Base-by-base conservation (phyloP, 768 basidiomycete genomes). In the Boletus insuetus region DNA sequence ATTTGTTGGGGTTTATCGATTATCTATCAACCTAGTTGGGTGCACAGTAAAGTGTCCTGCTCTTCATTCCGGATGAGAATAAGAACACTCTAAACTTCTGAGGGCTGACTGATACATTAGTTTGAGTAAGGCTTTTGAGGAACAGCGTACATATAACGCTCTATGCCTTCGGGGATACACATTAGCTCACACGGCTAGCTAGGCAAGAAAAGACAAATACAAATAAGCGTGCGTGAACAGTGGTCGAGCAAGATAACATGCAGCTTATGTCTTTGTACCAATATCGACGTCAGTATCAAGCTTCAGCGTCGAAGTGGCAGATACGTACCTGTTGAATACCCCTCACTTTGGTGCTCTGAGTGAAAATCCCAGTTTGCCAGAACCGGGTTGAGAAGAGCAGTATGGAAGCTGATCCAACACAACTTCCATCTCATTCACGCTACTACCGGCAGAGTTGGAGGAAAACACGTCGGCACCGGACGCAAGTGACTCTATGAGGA, bases 401-500 rank as follows among this genome's bases (percentile, higher is more conserved):
- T 55, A 63, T 35, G 55, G 19, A 40, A 69, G 51, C 39, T 67
- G 65, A 24, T 78, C 81, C 58, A 90, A 73, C 29, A 88, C 79
- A n/a, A 91, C 79, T 46, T 89, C 85, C 81, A 90, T 87, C 71
- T 92, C 90, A 61, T 87, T 83, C 42, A 81, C 64, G 48, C 70
- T 49, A 52, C 70, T 63, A 54, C 54, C 56, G 17, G 26, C 54
- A 17, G 73, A 64, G 16, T 73, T 77, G 16, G 81, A 78, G 5
- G 79, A 69, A 64, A 89, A 91, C 1, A 89, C 81, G 24, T 90
- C 86, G 2, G 88, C 84, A 4, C 91, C 90, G 1, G 88, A 82
- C 9, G 87, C 89, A 51, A 94, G 73, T 0, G 91, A 91, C 64
- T 94, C 89, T 58, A 94, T 89, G 37, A 94, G 78, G 48, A 94